Conservation (phyloP, 2,329 filamentous ascomycete species). For the Clonostachys byssicola region DNA sequence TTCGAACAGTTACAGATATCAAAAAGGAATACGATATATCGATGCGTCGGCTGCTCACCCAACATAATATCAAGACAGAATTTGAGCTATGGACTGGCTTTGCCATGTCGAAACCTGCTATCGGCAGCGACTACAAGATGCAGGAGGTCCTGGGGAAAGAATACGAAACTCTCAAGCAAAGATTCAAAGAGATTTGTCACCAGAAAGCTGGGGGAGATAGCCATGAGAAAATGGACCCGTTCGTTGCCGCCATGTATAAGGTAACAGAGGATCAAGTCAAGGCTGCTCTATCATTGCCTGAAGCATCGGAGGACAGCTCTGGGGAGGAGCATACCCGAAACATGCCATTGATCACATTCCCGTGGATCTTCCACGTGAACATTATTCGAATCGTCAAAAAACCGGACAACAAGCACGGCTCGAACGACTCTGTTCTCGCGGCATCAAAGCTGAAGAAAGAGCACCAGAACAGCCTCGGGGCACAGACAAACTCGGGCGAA, state of each 20-base stretch:
- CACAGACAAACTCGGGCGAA: too few species aligned
- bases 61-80: slow-evolving; percentile 78
- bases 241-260: slow-evolving; percentile 84
- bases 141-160: slow-evolving; percentile 77
- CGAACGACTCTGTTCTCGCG: slow-evolving; percentile 3
- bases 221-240: slow-evolving; percentile 57
- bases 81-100: slow-evolving; percentile 93
- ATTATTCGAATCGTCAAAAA: slow-evolving; percentile 24
- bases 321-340: slow-evolving; percentile 10
- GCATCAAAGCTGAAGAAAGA: too few species aligned
- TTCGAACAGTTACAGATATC: slow-evolving; percentile 58
- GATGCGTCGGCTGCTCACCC: slow-evolving; percentile 76
- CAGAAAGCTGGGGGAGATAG: slow-evolving; percentile 57
- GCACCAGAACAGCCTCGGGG: too few species aligned
- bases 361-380: slow-evolving; percentile 80
- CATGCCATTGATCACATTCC: slow-evolving; percentile 87
- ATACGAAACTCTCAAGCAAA: slow-evolving; percentile 59
- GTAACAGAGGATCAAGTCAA: slow-evolving; percentile 71
- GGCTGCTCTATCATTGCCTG: slow-evolving; percentile 38
- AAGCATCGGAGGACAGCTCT: neutral
- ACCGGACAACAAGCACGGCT: slow-evolving; percentile 10
- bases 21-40: slow-evolving; percentile 76
- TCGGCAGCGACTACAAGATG: slow-evolving; percentile 77
- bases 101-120: slow-evolving; percentile 67
- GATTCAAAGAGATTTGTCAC: slow-evolving; percentile 64